Conservation (phyloP, 805 yeast species). For the Ogataea nitratoaversa region DNA sequence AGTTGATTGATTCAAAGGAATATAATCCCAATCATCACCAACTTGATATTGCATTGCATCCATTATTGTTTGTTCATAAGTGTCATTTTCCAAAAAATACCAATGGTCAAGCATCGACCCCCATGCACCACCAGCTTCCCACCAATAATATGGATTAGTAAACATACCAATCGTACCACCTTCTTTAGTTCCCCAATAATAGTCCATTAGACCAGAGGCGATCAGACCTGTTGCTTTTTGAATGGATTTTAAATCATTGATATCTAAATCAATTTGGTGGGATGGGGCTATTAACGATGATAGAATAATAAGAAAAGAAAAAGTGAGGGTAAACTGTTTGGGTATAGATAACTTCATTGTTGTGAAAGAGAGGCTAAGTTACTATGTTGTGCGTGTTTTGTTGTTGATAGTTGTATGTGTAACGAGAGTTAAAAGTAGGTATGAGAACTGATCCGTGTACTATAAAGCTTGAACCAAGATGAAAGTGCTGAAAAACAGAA, state of each 20-base stretch:
- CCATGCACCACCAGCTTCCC: constrained; percentile 86
- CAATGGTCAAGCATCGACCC: constrained; percentile 70
- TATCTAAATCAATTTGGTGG: constrained; percentile 23
- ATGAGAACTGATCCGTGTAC: no score
- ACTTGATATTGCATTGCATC: constrained; percentile 63
- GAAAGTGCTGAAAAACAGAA: no score
- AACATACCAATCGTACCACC: constrained; percentile 90
- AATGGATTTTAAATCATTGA: constrained; percentile 41
- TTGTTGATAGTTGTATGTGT: neutral
- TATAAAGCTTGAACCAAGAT: no score
- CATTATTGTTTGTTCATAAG: constrained; percentile 53
- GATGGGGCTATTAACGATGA: neutral
- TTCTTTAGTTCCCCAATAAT: constrained; percentile 55
- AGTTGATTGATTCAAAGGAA: constrained; percentile 76
- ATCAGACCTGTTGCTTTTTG: constrained; percentile 47
- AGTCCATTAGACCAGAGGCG: constrained; percentile 61
- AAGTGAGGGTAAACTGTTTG: neutral
- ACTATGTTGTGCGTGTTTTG: neutral
- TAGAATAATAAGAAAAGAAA: neutral
- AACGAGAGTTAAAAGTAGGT: neutral
- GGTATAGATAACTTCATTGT: neutral
- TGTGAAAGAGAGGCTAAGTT: neutral
- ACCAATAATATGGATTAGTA: constrained; percentile 90
- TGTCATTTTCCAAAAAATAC: constrained; percentile 62
- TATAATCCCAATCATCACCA: constrained; percentile 60